Conservation (phyloP, 2,329 filamentous ascomycete genomes). For the Pseudopithomyces maydicus region DNA sequence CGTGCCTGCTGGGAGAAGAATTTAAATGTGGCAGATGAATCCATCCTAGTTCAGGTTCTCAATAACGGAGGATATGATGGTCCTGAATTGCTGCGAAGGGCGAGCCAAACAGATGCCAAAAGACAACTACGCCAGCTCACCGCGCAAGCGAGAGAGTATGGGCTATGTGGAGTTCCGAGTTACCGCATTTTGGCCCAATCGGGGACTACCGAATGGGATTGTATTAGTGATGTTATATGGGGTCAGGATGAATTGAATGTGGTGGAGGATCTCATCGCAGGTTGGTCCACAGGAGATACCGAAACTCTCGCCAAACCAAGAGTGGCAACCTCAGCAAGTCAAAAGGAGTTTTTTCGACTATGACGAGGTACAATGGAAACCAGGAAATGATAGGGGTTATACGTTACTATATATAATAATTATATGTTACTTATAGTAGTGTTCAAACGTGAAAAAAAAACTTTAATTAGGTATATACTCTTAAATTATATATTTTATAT, state of each 20-base stretch:
- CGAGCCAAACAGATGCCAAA: slow-evolving; percentile 31
- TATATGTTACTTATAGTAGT: too few relatives aligned
- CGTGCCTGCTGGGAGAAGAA: slow-evolving; percentile 42
- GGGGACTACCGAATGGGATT: slow-evolving; percentile 16
- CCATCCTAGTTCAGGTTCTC: slow-evolving; percentile 27
- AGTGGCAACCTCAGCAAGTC: background rate
- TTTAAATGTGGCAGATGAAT: slow-evolving; percentile 32
- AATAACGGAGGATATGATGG: slow-evolving; percentile 34
- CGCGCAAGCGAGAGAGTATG: slow-evolving; percentile 34
- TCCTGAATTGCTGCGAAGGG: slow-evolving; percentile 26
- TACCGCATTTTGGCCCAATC: slow-evolving; percentile 32
- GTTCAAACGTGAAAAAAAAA: too few relatives aligned
- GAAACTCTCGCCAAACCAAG: slow-evolving; percentile 5
- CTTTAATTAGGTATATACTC: too few relatives aligned
- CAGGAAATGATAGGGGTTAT: too few relatives aligned
- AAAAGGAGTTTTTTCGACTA: background rate
- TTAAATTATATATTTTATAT: too few relatives aligned
- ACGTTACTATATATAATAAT: too few relatives aligned
- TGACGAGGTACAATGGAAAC: background rate
- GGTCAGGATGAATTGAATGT: slow-evolving; percentile 42
- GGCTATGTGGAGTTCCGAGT: slow-evolving; percentile 41
- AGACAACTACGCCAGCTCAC: slow-evolving; percentile 32
- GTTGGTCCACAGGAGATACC: slow-evolving; percentile 28
- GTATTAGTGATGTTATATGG: slow-evolving; percentile 35
- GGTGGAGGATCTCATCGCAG: slow-evolving; percentile 40